Base-by-base conservation (phyloP, 2,329 filamentous ascomycete species). In the Talaromyces sp. region DNA sequence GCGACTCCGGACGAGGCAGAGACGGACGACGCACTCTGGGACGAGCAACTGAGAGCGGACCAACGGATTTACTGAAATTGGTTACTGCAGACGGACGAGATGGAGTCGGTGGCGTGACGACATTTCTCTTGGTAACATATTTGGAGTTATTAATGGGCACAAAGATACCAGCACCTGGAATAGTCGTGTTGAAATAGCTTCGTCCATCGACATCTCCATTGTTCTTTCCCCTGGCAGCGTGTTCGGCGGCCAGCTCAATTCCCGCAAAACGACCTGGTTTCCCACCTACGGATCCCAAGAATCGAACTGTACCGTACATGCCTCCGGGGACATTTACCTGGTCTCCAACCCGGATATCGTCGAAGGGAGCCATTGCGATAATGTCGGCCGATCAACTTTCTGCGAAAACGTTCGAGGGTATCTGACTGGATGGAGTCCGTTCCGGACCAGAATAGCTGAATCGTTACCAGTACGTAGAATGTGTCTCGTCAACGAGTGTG, bases 231-330 rank as follows among this genome's bases (percentile, higher is more conserved):
- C 88, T 84, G 53, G 81, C 74, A 35, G 91, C 89, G 77, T 88
- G 95, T 64, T 96, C 89, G 55, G 84, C 79, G 67, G 87, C 85
- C 62, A 99, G 80, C 74, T 99, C 94, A 36, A 99, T 89, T 46
- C 94, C 94, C 33, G 90, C 91, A 78, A 99, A 99, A 19, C 84
- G 83, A 53, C 94, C 94, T 65, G 89, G 91, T 78, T 96, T 97
- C 62, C 92, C 92, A 65, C 86, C 84, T 40, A 99, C 93, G 39
- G 80, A 80, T 45, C 94, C 94, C 61, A 97, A 80, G 70, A 96
- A 99, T 70, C 89, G 93, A 64, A 97, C 87, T 2, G 85, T 88
- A 51, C 94, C 94, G 64, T 88, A 80, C 91, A 99, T 96, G 71
- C 88, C 90, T 41, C 94, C 94, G 1, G 93, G 92, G 48, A 97